A percentile compares a stretch with the other conserved stretches of the same genome.
These are phyloP conservation scores for Camelina neglecta DNA, from an alignment of 345 rosid genomes.

Conservation along the genomic window DNA sequence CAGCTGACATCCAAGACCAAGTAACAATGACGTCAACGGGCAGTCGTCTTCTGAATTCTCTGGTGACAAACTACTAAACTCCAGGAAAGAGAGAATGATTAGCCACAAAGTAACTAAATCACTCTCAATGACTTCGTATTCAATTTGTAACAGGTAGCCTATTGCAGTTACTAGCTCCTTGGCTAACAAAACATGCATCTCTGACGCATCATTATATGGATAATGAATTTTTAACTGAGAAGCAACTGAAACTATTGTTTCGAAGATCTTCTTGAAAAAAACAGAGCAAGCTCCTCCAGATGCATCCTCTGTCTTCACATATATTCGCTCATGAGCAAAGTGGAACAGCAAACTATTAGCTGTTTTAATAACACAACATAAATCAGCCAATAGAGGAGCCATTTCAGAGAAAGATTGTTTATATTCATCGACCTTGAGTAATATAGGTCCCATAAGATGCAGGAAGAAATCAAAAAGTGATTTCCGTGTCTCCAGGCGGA, in stretches of 20 bases:
- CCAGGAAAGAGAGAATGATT: constrained; percentile 63
- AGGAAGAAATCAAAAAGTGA: constrained; percentile 78
- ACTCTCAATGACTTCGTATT: constrained; percentile 72
- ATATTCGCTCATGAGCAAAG: constrained; percentile 58
- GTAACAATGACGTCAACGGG: constrained; percentile 51
- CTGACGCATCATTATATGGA: constrained; percentile 43
- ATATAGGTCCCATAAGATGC: constrained; percentile 81
- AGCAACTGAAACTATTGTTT: constrained; percentile 57
- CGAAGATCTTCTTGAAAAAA: constrained; percentile 70
- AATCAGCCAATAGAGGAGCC: constrained; percentile 48
- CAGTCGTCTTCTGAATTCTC: constrained; percentile 46
- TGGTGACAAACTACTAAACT: constrained; percentile 50
- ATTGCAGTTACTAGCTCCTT: constrained; percentile 64
- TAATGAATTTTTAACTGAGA: constrained; percentile 46
- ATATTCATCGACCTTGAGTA: constrained; percentile 59
- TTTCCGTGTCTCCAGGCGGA: constrained; percentile 65
- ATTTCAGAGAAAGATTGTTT: constrained; percentile 49
- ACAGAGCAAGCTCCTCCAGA: constrained; percentile 75
- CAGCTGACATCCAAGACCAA: constrained; percentile 72
- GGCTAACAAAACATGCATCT: constrained; percentile 54
- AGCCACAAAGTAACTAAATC: constrained; percentile 72
- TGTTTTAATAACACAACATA: constrained; percentile 57
- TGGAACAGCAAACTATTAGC: constrained; percentile 61
- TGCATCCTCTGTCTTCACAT: constrained; percentile 75
- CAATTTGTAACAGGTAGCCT: constrained; percentile 73